Conservation (phyloP, 75 land plant species). For the Sequoiadendron giganteum region DNA sequence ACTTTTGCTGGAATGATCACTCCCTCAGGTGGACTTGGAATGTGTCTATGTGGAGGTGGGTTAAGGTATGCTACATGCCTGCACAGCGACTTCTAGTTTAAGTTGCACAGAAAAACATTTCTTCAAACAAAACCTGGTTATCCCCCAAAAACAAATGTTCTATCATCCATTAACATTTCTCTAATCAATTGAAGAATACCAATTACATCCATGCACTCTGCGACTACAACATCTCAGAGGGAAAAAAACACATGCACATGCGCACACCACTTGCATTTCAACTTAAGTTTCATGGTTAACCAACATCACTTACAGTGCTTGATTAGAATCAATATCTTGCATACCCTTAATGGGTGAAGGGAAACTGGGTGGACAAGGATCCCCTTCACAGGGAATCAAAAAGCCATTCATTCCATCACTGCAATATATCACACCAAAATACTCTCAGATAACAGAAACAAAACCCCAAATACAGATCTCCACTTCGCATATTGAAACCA, state of each 20-base stretch:
- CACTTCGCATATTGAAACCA: neutral
- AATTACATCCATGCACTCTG: neutral
- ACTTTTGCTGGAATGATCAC: slow-evolving; percentile 78
- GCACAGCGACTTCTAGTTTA: slow-evolving; percentile 16
- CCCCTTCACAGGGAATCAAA: slow-evolving; percentile 61
- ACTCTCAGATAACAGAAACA: neutral
- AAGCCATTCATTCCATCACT: slow-evolving; percentile 95
- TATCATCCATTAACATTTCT: neutral
- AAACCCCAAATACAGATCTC: neutral
- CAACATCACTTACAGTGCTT: slow-evolving; percentile 64
- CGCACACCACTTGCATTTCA: neutral
- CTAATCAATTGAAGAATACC: neutral
- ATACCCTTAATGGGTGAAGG: slow-evolving; percentile 67
- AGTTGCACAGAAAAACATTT: neutral
- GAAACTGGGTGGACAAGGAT: slow-evolving; percentile 28
- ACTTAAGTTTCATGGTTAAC: neutral
- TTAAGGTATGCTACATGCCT: slow-evolving; percentile 71
- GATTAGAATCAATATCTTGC: slow-evolving; percentile 46
- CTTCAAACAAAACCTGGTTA: neutral
- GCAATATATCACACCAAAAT: slow-evolving; percentile 11
- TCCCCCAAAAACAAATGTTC: neutral
- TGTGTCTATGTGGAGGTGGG: slow-evolving; percentile 65
- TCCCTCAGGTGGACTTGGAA: slow-evolving; percentile 80
- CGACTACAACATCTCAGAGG: neutral
- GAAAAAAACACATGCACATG: neutral